phyloP scores from a whole-genome alignment of 495 filamentous ascomycete species.

The Aspergillus hancockii region DNA sequence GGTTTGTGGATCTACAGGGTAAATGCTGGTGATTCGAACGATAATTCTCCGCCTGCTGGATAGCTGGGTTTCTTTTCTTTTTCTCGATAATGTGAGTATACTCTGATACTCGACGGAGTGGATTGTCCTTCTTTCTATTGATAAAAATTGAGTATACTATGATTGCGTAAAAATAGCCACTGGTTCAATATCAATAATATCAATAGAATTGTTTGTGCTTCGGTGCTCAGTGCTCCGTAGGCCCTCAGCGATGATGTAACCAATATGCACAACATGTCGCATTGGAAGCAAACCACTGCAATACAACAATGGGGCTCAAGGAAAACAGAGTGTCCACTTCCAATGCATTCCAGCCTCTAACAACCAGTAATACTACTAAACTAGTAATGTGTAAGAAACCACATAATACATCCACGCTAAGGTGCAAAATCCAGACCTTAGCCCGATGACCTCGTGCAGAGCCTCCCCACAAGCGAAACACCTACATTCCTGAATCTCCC shows the following conservation, averaged over 20 bases:
- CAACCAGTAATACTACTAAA: background rate
- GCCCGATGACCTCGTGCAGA: background rate
- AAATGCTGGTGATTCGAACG: background rate
- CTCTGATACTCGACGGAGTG: no score
- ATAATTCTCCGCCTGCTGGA: background rate
- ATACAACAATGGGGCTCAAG: conserved; percentile 1
- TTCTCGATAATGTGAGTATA: background rate
- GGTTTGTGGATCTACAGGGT: background rate
- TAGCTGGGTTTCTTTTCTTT: background rate
- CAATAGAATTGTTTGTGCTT: background rate
- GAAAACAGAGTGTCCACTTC: background rate
- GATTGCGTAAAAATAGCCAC: background rate
- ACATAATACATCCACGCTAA: conserved; percentile 1
- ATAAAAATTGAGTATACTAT: no score
- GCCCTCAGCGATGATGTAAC: conserved; percentile 2
- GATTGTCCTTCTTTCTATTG: background rate
- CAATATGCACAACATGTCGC: background rate
- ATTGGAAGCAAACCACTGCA: background rate
- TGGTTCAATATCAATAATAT: background rate
- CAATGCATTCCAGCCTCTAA: background rate
- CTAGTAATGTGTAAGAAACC: conserved; percentile 2
- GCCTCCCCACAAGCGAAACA: conserved; percentile 2
- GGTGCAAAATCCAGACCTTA: conserved; percentile 2
- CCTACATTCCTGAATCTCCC: conserved; percentile 14
- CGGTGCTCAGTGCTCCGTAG: conserved; percentile 1